Base-by-base conservation (phyloP, 768 basidiomycete genomes). In the Leccinum variicolor region DNA sequence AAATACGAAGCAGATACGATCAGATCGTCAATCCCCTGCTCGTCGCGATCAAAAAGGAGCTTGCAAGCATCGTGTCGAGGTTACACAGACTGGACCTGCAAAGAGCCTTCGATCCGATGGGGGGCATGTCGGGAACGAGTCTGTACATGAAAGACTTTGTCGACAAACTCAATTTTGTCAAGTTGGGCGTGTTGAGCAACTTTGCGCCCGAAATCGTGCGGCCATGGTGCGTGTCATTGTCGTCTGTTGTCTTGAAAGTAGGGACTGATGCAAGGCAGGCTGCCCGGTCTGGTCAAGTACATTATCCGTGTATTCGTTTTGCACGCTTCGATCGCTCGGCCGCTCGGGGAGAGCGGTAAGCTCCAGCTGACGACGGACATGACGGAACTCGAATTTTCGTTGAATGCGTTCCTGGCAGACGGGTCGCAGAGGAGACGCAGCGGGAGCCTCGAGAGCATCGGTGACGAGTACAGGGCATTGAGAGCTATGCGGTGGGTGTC, bases 341-440 rank as follows among this genome's bases (percentile, higher is more conserved):
- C 95, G 0, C 79, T 98, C 5, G 89, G 94, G 6, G 97, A 99
- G 76, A 82, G 83, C 57, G 94, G 95, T 14, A 98, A 97, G 70
- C 82, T 99, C 25, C 94, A 96, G 74, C 79, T 98, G 61, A 92
- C 94, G 56, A 90, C 86, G 49, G 96, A 99, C 71, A 96, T 98
- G 94, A 90, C 95, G 0, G 91, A 94, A 70, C 80, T 98, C 59
- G 97, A 99, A 75, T 97, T 98, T 70, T 86, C 91, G 0, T 71
- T 99, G 54, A 89, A 86, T 64, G 83, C 90, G 4, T 91, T 98
- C 70, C 77, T 87, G 75, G 77, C 76, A 2, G 84, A 86, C 55
- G 78, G 79, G 51, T 69, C 76, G 2, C 81, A 82, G 60, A 78
- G 77, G 56, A 84, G 85, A 64, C 82, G 86, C 6, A 82, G 84